These are phyloP conservation scores for Aristolochia contorta DNA, from an alignment of 164 flowering plant species.

Conservation along the genomic window DNA sequence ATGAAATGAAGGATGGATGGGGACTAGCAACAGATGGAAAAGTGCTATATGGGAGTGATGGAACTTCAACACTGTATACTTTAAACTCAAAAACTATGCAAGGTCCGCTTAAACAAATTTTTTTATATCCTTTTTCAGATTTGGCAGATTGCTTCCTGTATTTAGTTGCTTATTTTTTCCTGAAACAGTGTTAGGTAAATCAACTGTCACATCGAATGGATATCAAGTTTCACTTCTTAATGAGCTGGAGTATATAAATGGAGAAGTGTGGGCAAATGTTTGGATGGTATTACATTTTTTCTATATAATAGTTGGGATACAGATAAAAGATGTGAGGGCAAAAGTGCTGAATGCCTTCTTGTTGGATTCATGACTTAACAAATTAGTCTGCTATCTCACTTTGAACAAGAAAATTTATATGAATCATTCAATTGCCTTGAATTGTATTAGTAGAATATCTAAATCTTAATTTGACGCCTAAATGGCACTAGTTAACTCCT, in stretches of 20 bases:
- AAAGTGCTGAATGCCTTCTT: too few relatives aligned
- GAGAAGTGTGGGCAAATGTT: slow-evolving; percentile 97
- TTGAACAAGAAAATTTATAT: background rate
- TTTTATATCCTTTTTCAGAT: background rate
- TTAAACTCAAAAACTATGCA: slow-evolving; percentile 57
- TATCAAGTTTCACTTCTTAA: slow-evolving; percentile 69
- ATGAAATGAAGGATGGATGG: slow-evolving; percentile 96
- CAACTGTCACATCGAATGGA: slow-evolving; percentile 49
- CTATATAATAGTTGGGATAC: background rate
- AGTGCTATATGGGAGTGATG: slow-evolving; percentile 91
- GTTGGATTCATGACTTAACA: background rate
- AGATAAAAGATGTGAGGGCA: too few relatives aligned
- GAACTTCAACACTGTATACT: slow-evolving; percentile 72
- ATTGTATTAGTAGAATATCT: background rate
- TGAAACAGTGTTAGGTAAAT: slow-evolving; percentile 40
- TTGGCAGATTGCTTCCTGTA: background rate
- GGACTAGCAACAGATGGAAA: slow-evolving; percentile 97
- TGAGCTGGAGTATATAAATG: slow-evolving; percentile 78
- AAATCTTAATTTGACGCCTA: background rate
- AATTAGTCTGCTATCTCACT: background rate
- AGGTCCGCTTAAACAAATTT: slow-evolving; percentile 30
- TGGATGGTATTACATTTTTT: slow-evolving; percentile 41
- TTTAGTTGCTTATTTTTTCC: background rate
- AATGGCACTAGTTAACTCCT: background rate
- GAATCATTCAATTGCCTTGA: background rate